A percentile compares a stretch with the other conserved stretches of the same genome.
Evolutionary conservation across 257 asterid species (phyloP).

Genomic region (Verbascum thapsus): DNA sequence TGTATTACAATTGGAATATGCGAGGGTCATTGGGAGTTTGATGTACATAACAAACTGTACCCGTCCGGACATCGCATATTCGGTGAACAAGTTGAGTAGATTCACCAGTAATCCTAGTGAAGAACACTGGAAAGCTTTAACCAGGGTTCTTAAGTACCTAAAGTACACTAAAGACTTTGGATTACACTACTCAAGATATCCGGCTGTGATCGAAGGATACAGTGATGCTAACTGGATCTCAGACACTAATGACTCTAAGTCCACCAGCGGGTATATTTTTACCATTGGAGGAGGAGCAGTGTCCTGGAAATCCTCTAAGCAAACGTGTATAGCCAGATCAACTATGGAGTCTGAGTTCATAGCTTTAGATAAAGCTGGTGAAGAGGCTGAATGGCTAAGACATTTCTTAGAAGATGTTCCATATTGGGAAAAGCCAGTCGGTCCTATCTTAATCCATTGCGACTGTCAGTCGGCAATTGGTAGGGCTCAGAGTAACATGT

Average conservation of each 20-base stretch:
- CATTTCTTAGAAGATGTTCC: slow-evolving; percentile 14
- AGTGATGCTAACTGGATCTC: slow-evolving; percentile 19
- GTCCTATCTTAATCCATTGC: no score
- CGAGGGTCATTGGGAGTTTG: background rate
- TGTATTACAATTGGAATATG: background rate
- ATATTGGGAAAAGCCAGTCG: no score
- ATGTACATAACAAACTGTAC: background rate
- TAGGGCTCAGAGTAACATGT: background rate
- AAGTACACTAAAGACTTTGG: slow-evolving; percentile 12
- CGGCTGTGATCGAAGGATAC: background rate
- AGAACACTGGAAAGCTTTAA: background rate
- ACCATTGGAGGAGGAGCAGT: no score
- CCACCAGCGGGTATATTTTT: slow-evolving; percentile 9
- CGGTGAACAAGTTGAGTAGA: background rate
- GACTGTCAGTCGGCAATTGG: no score
- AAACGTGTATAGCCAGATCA: no score
- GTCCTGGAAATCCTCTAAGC: no score
- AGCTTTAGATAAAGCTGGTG: no score
- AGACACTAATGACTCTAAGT: slow-evolving; percentile 1
- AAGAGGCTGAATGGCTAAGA: slow-evolving; percentile 1
- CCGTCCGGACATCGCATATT: background rate
- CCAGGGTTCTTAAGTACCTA: slow-evolving; percentile 5
- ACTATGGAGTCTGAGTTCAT: no score
- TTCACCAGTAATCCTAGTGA: background rate
- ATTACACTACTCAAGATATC: slow-evolving; percentile 18